Conservation (phyloP, 345 rosid genomes). For the Eucalyptus pumila region DNA sequence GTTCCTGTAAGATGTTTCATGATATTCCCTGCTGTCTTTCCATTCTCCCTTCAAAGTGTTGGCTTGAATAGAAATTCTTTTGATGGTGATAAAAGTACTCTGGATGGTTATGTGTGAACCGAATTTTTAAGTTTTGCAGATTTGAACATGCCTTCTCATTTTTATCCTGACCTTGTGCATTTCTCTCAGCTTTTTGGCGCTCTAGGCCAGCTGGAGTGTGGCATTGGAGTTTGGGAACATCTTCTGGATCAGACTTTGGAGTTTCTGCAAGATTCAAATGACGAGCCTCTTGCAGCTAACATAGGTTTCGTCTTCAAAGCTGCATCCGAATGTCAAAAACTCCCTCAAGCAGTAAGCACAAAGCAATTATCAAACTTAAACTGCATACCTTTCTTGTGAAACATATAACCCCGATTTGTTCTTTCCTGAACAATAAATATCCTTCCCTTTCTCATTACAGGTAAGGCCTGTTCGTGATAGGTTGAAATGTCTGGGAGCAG, state of each 20-base stretch:
- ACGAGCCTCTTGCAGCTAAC: conserved; percentile 69
- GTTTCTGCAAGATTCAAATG: conserved; percentile 58
- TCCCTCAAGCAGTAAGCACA: conserved; percentile 75
- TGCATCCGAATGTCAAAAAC: conserved; percentile 82
- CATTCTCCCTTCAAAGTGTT: neutral
- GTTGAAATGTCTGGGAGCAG: conserved; percentile 71
- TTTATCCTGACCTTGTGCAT: neutral
- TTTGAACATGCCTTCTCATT: neutral
- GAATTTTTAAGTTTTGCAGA: neutral
- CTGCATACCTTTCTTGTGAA: neutral
- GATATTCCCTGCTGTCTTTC: neutral
- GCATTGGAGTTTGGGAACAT: conserved; percentile 76
- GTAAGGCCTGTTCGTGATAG: conserved; percentile 75
- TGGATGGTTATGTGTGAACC: neutral
- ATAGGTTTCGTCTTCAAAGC: conserved; percentile 82
- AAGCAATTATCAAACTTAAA: neutral
- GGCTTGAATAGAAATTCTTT: neutral
- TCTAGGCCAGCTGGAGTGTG: conserved; percentile 81
- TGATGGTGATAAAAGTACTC: neutral
- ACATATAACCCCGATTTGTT: neutral
- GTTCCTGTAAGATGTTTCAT: conserved; percentile 53
- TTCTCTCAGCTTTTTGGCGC: conserved; percentile 74
- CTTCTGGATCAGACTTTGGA: conserved; percentile 61
- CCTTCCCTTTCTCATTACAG: conserved; percentile 22
- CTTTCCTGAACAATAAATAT: neutral